These are phyloP conservation scores for Leccinum truebloodii DNA, from an alignment of 768 basidiomycete genomes.

Conservation along the genomic window DNA sequence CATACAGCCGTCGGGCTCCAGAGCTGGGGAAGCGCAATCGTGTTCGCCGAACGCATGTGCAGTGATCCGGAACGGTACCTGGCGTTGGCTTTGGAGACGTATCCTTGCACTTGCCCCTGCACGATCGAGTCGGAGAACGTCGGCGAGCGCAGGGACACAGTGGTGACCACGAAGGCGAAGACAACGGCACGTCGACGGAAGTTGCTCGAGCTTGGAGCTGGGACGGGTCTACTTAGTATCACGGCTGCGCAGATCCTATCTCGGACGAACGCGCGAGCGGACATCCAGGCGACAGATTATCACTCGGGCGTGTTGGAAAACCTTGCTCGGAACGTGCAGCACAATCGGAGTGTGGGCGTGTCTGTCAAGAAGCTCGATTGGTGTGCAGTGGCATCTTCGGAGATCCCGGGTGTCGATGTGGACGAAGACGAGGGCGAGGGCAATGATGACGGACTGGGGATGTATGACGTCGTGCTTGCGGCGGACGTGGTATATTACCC, in stretches of 20 bases:
- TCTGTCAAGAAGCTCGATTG: constrained; percentile 63
- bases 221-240: constrained; percentile 83
- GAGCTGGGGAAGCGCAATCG: constrained; percentile 80
- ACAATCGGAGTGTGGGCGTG: constrained; percentile 46
- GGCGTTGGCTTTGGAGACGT: constrained; percentile 19
- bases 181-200: constrained; percentile 28
- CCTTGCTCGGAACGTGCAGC: constrained; percentile 55
- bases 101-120: background rate
- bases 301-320: constrained; percentile 76
- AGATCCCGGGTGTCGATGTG: constrained; percentile 18
- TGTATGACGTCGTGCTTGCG: constrained; percentile 71
- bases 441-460: background rate
- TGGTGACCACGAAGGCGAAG: background rate
- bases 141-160: background rate
- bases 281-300: constrained; percentile 73
- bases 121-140: background rate
- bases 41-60: constrained; percentile 67
- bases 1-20: constrained; percentile 83
- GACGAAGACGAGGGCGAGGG: constrained; percentile 5
- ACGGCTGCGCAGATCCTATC: constrained; percentile 51
- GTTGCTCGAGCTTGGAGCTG: constrained; percentile 81
- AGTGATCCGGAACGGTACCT: constrained; percentile 42
- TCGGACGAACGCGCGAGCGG: constrained; percentile 12
- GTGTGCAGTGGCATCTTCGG: constrained; percentile 42
- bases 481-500: constrained; percentile 82